Evolutionary conservation across 495 filamentous ascomycete genomes (phyloP), one percentile per base, ranked within the genome.

Genomic region (Glonium stellatum): DNA sequence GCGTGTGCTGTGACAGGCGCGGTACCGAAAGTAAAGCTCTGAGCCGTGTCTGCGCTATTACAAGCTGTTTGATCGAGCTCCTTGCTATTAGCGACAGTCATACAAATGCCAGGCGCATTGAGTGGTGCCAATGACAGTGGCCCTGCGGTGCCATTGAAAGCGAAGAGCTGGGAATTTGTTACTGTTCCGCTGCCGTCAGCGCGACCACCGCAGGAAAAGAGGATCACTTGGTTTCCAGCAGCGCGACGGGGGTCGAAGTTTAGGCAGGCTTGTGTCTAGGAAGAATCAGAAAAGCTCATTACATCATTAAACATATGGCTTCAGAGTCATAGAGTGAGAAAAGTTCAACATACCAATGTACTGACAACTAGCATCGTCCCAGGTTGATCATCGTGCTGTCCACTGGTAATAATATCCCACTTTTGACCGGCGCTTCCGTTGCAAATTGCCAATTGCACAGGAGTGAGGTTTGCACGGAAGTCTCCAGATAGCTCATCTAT

Each of bases 131-230:
- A 61, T 0, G 75, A 54, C 10, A 79, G 68, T 1, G 77, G 73
- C 13, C 75, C 75, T 41, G 71, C 67, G 8, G 63, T 61, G 25
- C 75, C 75, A 54, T 72, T 65, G 56, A 81, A 80, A 44, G 69
- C 55, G 57, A 79, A 82, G 1, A 76, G 58, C 61, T 82, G 79
- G 1, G 78, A 80, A 49, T 76, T 67, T 23, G 80, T 79, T 2
- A 79, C 76, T 19, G 65, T 64, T 21, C 79, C 79, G 18, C 76
- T 70, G 48, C 80, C 80, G 55, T 79, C 80, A 13, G 79, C 80
- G n/a, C 79, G 70, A 1, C 80, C 80, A 42, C 79, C 80, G 55
- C 80, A 83, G 15, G 78, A 78, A 58, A 82, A 83, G 53, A 80
- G 64, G n/a, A 77, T 25, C 22, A 76, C 76, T 67, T 79, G 76